These are phyloP conservation scores for Yarrowia osloensis DNA, from an alignment of 805 yeast genomes.

Conservation along the genomic window DNA sequence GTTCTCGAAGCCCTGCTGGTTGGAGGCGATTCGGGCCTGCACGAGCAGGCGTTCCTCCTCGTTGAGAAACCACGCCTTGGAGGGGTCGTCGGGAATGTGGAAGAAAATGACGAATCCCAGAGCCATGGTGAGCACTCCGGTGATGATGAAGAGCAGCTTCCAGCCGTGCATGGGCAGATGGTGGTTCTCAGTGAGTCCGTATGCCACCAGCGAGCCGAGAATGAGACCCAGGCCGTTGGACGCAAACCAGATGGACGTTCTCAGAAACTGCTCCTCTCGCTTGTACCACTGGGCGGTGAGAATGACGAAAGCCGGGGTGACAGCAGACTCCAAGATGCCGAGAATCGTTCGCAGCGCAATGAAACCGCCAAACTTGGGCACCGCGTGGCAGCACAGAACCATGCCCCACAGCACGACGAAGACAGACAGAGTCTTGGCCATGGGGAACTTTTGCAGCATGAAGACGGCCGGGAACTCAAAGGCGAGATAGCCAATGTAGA, in stretches of 20 bases:
- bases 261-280: constrained; percentile 48
- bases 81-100: constrained; percentile 57
- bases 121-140: constrained; percentile 57
- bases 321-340: constrained; percentile 56
- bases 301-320: constrained; percentile 59
- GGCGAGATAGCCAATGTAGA: constrained; percentile 63
- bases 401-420: constrained; percentile 63
- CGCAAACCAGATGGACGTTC: constrained; percentile 50
- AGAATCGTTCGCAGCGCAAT: constrained; percentile 51
- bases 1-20: constrained; percentile 61
- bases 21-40: constrained; percentile 55
- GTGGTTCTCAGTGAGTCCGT: constrained; percentile 46
- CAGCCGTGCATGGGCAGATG: constrained; percentile 47
- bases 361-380: constrained; percentile 50
- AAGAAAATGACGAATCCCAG: constrained; percentile 39
- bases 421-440: constrained; percentile 53
- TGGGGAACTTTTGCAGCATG: constrained; percentile 57
- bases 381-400: constrained; percentile 53
- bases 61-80: constrained; percentile 49
- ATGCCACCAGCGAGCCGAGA: constrained; percentile 54
- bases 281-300: constrained; percentile 62
- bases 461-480: constrained; percentile 55
- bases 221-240: constrained; percentile 50
- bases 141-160: constrained; percentile 58
- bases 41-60: constrained; percentile 51